Evolutionary conservation across 768 basidiomycete genomes (phyloP).

Genomic region (Trametes elegans): DNA sequence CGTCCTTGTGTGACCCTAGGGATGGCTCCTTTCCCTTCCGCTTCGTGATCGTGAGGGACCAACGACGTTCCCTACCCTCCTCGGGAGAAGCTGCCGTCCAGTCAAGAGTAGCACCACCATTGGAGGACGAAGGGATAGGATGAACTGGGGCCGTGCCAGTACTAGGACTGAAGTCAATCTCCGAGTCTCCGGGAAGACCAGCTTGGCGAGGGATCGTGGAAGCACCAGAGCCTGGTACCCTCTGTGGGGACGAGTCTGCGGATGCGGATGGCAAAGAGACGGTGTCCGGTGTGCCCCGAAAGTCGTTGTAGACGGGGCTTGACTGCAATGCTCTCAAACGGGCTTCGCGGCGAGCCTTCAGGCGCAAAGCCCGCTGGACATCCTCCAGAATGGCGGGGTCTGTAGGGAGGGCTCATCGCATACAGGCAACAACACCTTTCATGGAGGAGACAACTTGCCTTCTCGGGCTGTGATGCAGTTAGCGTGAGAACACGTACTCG

Average conservation of each 20-base stretch:
- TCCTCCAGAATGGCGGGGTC: slow-evolving; percentile 82
- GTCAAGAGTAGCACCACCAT: slow-evolving; percentile 70
- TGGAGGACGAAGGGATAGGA: slow-evolving; percentile 66
- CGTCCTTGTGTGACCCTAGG: slow-evolving; percentile 38
- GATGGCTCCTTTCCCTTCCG: slow-evolving; percentile 57
- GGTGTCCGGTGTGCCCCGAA: slow-evolving; percentile 27
- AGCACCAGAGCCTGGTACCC: neutral
- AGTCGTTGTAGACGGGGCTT: slow-evolving; percentile 19
- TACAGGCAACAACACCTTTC: neutral
- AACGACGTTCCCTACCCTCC: slow-evolving; percentile 62
- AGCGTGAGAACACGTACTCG: slow-evolving; percentile 2
- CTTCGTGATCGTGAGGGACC: slow-evolving; percentile 58
- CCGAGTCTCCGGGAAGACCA: slow-evolving; percentile 31
- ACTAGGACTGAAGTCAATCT: slow-evolving; percentile 72
- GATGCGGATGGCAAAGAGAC: slow-evolving; percentile 31
- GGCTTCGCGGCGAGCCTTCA: slow-evolving; percentile 75
- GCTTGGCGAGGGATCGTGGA: slow-evolving; percentile 1
- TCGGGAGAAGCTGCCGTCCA: slow-evolving; percentile 62
- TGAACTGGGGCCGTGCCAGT: slow-evolving; percentile 47
- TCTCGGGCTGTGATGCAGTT: slow-evolving; percentile 55
- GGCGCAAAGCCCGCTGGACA: slow-evolving; percentile 69
- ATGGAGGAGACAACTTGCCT: slow-evolving; percentile 46
- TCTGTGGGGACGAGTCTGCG: slow-evolving; percentile 32
- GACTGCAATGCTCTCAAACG: slow-evolving; percentile 40
- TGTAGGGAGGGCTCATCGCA: slow-evolving; percentile 27